phyloP scores from a whole-genome alignment of 768 basidiomycete genomes.

The Lentinula sp. region DNA sequence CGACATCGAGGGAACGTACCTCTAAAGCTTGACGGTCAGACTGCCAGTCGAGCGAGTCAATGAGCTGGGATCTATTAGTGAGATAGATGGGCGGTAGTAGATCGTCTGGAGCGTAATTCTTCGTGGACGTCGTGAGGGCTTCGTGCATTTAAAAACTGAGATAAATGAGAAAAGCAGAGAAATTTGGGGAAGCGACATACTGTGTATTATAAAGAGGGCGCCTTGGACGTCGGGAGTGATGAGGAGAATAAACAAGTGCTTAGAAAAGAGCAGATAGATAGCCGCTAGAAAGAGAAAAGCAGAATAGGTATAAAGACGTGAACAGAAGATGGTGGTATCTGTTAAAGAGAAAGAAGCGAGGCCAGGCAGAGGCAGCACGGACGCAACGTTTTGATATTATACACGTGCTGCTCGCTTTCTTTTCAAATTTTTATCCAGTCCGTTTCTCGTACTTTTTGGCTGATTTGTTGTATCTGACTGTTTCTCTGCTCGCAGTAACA shows the following conservation, averaged over 20 bases:
- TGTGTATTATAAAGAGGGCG: conserved; percentile 20
- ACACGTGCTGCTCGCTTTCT: not conserved
- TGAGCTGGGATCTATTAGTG: conserved; percentile 23
- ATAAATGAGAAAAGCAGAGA: conserved; percentile 17
- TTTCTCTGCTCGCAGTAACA: not conserved
- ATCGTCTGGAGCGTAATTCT: conserved; percentile 31
- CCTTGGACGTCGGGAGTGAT: conserved; percentile 35
- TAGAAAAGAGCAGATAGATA: conserved; percentile 43
- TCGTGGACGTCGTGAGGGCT: conserved; percentile 54
- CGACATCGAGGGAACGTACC: conserved; percentile 25
- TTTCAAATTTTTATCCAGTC: not conserved
- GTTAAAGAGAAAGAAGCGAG: not conserved
- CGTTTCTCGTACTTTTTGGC: not conserved
- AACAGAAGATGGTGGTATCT: not conserved
- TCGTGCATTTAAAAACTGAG: conserved; percentile 62
- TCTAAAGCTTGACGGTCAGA: conserved; percentile 36
- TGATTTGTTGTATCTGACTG: not conserved
- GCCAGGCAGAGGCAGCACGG: not conserved
- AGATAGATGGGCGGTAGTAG: conserved; percentile 27
- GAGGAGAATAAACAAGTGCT: conserved; percentile 30
- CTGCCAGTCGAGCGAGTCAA: conserved; percentile 44
- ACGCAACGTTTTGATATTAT: not conserved
- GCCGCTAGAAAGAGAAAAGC: conserved; percentile 28
- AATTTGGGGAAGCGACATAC: conserved; percentile 16
- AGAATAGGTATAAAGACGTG: not conserved